Conservation (phyloP, 2,329 filamentous ascomycete species). For the Aspergillus transmontanensis region DNA sequence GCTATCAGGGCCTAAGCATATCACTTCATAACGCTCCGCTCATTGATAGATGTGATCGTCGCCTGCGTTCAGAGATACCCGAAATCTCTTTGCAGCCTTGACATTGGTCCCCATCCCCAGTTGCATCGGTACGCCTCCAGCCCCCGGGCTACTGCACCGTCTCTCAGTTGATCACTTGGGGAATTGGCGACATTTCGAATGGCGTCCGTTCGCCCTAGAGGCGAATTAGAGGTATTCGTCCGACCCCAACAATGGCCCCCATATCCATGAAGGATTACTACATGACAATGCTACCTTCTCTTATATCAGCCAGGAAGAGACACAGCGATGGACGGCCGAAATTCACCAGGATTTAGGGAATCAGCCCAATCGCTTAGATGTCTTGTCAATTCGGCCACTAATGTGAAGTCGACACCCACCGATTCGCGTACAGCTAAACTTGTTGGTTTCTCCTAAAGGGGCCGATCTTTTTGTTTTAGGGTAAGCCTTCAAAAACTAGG, state of each 20-base stretch:
- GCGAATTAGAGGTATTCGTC: slow-evolving; percentile 2
- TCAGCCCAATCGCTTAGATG: background rate
- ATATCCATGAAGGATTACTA: background rate
- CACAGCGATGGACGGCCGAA: background rate
- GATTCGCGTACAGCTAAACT: background rate
- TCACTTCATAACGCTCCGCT: background rate
- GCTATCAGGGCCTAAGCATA: background rate
- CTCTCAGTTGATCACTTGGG: slow-evolving; percentile 1
- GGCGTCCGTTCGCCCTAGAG: slow-evolving; percentile 1
- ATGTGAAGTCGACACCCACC: background rate
- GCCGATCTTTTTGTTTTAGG: background rate
- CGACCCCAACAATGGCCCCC: slow-evolving; percentile 4
- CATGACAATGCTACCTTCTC: background rate
- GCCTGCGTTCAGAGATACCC: background rate
- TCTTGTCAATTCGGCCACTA: background rate
- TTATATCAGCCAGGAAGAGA: background rate
- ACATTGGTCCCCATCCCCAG: background rate
- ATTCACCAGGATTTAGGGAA: background rate
- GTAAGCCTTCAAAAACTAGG: background rate
- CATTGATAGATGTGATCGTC: background rate
- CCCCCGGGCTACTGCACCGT: background rate
- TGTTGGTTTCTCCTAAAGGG: slow-evolving; percentile 1
- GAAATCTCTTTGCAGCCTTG: background rate
- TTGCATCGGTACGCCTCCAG: slow-evolving; percentile 11
- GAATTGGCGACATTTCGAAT: background rate